These are phyloP conservation scores for Durotheca rogersii DNA, from an alignment of 495 filamentous ascomycete genomes.

Conservation along the genomic window DNA sequence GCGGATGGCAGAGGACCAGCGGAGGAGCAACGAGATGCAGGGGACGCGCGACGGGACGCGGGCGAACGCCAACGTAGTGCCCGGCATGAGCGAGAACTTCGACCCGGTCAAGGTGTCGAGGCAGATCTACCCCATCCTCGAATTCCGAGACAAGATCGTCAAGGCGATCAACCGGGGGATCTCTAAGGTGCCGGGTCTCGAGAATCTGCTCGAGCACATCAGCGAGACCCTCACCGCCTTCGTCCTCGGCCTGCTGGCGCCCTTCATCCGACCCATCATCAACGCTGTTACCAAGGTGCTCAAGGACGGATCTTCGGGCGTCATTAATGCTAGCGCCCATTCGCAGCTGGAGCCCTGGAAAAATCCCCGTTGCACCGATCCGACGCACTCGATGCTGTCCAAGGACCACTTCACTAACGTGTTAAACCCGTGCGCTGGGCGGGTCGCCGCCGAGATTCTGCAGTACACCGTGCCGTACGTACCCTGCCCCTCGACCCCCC, in stretches of 20 bases:
- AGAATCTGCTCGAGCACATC: constrained; percentile 83
- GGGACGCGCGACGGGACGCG: constrained; percentile 23
- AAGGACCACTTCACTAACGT: constrained; percentile 97
- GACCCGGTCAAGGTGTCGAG: constrained; percentile 78
- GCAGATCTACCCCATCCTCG: constrained; percentile 91
- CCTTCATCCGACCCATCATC: constrained; percentile 88
- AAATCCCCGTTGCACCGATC: constrained; percentile 79
- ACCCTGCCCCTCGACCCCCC: too few relatives aligned
- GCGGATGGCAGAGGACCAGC: constrained; percentile 70
- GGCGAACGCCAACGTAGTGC: constrained; percentile 53
- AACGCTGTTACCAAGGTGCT: constrained; percentile 77
- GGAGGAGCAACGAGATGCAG: constrained; percentile 55
- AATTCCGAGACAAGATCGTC: constrained; percentile 91
- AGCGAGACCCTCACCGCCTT: constrained; percentile 89
- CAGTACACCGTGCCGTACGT: constrained; percentile 75
- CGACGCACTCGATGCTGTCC: constrained; percentile 90
- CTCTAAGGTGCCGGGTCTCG: constrained; percentile 88
- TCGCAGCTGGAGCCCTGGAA: constrained; percentile 93
- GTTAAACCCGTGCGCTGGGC: constrained; percentile 82
- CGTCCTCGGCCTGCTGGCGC: constrained; percentile 82
- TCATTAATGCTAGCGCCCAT: constrained; percentile 76
- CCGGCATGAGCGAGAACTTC: constrained; percentile 70
- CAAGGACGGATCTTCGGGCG: constrained; percentile 76
- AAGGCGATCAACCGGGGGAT: constrained; percentile 78
- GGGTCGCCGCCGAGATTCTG: constrained; percentile 74